Percentiles rank a stretch among this genome's conserved stretches.
Conservation (phyloP, 352 stramenopile genomes). For the Phytophthora idaei region DNA sequence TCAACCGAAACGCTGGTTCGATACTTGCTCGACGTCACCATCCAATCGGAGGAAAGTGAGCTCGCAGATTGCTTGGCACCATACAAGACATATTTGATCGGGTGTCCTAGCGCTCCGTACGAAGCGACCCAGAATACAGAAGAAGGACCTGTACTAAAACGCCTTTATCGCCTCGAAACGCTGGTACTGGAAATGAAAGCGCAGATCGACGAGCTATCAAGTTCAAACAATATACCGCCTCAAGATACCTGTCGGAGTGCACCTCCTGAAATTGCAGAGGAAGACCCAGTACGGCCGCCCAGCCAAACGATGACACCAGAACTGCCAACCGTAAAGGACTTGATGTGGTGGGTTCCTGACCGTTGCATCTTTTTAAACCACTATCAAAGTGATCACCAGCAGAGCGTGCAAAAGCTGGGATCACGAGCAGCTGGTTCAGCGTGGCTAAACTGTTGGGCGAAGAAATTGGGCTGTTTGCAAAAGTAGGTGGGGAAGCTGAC, state of each 20-base stretch:
- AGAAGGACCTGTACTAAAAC: neutral
- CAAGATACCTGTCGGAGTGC: too few species aligned
- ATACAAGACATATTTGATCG: neutral
- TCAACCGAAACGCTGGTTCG: slow-evolving; percentile 21
- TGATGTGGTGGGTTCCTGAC: slow-evolving; percentile 7
- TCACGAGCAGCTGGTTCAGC: neutral
- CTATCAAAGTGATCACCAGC: slow-evolving; percentile 1
- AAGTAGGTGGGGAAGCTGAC: neutral
- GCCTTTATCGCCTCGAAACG: slow-evolving; percentile 7
- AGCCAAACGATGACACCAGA: neutral
- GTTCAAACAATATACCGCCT: too few species aligned
- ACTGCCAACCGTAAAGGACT: slow-evolving; percentile 2
- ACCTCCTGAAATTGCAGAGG: too few species aligned
- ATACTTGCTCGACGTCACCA: slow-evolving; percentile 11
- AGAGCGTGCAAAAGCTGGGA: neutral
- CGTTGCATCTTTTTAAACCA: slow-evolving; percentile 10
- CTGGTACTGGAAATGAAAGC: slow-evolving; percentile 7
- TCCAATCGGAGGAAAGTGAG: slow-evolving; percentile 15
- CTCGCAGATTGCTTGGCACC: slow-evolving; percentile 11
- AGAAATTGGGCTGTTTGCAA: neutral
- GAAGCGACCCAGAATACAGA: slow-evolving; percentile 1
- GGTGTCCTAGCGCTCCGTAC: neutral
- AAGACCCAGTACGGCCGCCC: neutral
- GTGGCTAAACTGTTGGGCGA: neutral
- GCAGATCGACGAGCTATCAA: neutral